Base-by-base conservation (phyloP, 345 rosid genomes). In the Melaleuca alternifolia region DNA sequence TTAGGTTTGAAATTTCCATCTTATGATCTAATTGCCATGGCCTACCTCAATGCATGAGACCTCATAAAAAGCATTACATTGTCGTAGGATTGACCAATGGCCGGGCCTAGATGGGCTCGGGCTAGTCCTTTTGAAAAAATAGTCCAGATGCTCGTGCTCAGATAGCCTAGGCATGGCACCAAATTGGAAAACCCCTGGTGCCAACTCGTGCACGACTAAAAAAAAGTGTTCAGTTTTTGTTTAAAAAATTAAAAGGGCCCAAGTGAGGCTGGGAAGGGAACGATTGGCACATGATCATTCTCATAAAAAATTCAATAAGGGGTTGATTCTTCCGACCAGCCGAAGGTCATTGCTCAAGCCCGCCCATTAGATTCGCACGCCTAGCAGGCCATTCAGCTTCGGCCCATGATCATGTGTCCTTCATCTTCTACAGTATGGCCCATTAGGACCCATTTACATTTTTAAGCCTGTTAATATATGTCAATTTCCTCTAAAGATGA, bases 161-260 rank as follows among this genome's bases (percentile, higher is more conserved):
- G 76, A 62, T 62, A 62, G 5, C 21, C 41, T 14, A 30, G 76
- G 33, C 41, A 62, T 14, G 0, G 76, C 20, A 0, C 15, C 0
- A 0, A 0, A 62, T 14, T 9, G 53, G 53, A 62, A 62, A 62
- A 14, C 41, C 76, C 41, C 76, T 28, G 15, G 0, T 18, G 21
- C 41, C 21, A 0, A 30, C 28, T 62, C 6, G 3, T 18, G 21
- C 1, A 0, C 14, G 21, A 62, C 30, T 1, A 30, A 1, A 1
- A 62, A 62, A 1, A 62, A 37, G 1, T 33, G 8, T 3, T 62
- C 28, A 61, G 1, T 14, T 15, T 62, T 30, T 14, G 7, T 62
- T 62, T 62, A 62, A 28, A 61, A 62, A 61, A 2, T 59, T 59
- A 33, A 61, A 61, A 61, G 28, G 62, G 62, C 62, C 62, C 26